Percentiles rank a stretch among this genome's conserved stretches.
These are phyloP conservation scores for Metarhizium rileyi DNA, from an alignment of 2,329 filamentous ascomycete genomes.

Conservation along the genomic window DNA sequence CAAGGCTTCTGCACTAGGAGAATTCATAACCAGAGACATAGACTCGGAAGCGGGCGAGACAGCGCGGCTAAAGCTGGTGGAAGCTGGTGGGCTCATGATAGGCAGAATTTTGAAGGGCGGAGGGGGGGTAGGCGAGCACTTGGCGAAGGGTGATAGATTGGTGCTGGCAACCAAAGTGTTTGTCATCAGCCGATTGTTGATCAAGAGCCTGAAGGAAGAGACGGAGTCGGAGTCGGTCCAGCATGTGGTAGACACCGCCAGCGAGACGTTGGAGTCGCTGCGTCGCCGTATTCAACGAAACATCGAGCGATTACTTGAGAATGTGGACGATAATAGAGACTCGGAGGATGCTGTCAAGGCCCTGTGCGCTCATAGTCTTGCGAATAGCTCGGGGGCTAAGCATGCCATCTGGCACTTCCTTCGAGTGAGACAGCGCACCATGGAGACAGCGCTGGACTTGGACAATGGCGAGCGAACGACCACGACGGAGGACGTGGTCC, in stretches of 20 bases:
- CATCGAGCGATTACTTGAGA: conserved; percentile 60
- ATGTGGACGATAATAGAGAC: conserved; percentile 42
- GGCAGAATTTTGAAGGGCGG: conserved; percentile 37
- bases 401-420: conserved; percentile 76
- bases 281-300: conserved; percentile 54
- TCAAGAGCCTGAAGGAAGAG: conserved; percentile 58
- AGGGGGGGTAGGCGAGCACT: conserved; percentile 17
- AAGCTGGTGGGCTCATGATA: conserved; percentile 40
- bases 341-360: conserved; percentile 55
- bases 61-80: conserved; percentile 40
- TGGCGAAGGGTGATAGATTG: conserved; percentile 38
- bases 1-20: conserved; percentile 49
- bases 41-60: conserved; percentile 20
- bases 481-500: conserved; percentile 42
- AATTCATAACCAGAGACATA: conserved; percentile 28
- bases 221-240: conserved; percentile 22
- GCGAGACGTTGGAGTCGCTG: conserved; percentile 52
- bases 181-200: conserved; percentile 64
- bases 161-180: conserved; percentile 59
- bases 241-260: conserved; percentile 46
- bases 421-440: conserved; percentile 58
- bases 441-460: conserved; percentile 50
- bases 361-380: conserved; percentile 72
- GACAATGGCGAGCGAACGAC: conserved; percentile 32
- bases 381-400: conserved; percentile 67